These are phyloP conservation scores for Dactylis glomerata DNA, from an alignment of 176 grass and related monocot species.

Conservation along the genomic window DNA sequence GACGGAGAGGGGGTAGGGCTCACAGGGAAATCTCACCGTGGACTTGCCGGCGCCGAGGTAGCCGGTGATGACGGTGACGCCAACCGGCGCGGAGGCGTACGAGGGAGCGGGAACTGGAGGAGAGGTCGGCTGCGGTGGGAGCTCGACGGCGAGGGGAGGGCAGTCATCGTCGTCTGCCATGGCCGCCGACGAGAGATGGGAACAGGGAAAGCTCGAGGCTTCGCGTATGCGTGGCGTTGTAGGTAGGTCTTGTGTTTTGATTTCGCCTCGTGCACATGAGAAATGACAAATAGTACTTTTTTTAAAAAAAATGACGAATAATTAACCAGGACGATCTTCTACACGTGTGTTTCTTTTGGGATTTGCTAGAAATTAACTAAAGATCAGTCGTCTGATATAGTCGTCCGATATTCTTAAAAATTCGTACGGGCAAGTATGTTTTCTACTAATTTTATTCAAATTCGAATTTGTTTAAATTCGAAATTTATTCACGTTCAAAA, in stretches of 20 bases:
- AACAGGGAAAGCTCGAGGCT: neutral
- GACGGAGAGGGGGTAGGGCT: slow-evolving; percentile 5
- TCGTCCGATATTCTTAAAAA: no score
- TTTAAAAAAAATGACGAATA: no score
- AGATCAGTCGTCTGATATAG: no score
- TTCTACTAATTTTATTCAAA: no score
- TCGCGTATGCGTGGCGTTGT: neutral
- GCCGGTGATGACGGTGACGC: slow-evolving; percentile 93
- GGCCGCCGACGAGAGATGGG: neutral
- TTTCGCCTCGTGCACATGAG: neutral
- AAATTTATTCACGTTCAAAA: no score
- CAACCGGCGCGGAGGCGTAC: slow-evolving; percentile 37
- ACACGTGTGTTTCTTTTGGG: no score
- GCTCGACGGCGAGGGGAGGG: slow-evolving; percentile 64
- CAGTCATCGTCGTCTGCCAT: slow-evolving; percentile 67
- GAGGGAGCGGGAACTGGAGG: neutral
- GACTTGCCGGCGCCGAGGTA: slow-evolving; percentile 98
- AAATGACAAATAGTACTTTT: neutral
- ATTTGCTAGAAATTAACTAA: no score
- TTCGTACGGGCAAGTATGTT: no score
- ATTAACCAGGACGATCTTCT: no score
- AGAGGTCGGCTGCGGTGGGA: neutral
- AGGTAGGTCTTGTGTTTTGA: neutral
- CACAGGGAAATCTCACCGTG: slow-evolving; percentile 44
- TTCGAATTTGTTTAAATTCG: no score